These are phyloP conservation scores for Vitis hybrid DNA, from an alignment of 177 flowering plant genomes.

Conservation along the genomic window DNA sequence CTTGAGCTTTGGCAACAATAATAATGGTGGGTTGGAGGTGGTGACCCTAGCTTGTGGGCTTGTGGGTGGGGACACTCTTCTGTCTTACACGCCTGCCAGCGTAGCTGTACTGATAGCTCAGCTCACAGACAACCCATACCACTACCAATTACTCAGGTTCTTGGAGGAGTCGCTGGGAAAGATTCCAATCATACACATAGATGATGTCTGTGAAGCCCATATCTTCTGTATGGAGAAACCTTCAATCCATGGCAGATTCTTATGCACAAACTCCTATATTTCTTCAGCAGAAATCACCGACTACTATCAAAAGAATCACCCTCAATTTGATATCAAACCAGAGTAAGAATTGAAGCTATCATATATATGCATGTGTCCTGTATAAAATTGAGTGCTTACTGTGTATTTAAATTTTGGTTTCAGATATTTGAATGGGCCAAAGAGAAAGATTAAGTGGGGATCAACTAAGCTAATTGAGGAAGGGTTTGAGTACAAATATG, in stretches of 20 bases:
- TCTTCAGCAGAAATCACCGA: slow-evolving; percentile 8
- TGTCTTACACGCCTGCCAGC: slow-evolving; percentile 5
- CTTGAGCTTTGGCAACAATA: slow-evolving; percentile 9
- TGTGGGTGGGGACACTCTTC: slow-evolving; percentile 27
- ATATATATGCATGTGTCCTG: background rate
- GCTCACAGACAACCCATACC: background rate
- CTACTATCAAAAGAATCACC: slow-evolving; percentile 1
- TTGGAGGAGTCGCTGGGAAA: slow-evolving; percentile 25
- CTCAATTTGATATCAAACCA: background rate
- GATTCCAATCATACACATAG: slow-evolving; percentile 25
- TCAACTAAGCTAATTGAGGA: slow-evolving; percentile 2
- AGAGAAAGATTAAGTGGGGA: background rate
- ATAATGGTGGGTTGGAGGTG: slow-evolving; percentile 17
- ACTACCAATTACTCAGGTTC: slow-evolving; percentile 5
- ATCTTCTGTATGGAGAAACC: slow-evolving; percentile 32
- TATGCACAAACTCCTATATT: slow-evolving; percentile 23
- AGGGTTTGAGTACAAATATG: slow-evolving; percentile 3
- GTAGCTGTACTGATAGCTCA: slow-evolving; percentile 1
- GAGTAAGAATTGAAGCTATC: background rate
- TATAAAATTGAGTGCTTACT: background rate
- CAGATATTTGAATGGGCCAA: slow-evolving; percentile 1
- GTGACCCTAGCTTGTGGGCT: slow-evolving; percentile 26
- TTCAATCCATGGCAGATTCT: slow-evolving; percentile 35
- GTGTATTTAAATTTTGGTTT: background rate
- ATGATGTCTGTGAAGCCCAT: slow-evolving; percentile 34